Evolutionary conservation across 78 protist species (phyloP).

Genomic region (Dictyostelium citrinum): DNA sequence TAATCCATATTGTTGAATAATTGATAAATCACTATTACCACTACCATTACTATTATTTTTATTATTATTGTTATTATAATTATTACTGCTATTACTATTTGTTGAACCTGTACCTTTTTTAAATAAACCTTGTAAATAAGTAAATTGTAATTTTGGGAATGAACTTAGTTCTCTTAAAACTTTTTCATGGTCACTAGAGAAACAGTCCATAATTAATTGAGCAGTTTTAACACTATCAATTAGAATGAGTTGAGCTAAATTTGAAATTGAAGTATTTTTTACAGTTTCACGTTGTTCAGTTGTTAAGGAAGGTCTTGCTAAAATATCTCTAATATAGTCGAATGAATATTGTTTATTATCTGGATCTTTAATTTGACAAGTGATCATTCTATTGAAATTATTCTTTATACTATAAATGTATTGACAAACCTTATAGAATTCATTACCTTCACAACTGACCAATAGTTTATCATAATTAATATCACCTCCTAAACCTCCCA

Average conservation of each 20-base stretch:
- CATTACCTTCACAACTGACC: slow-evolving; percentile 47
- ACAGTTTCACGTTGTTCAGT: background rate
- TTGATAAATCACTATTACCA: background rate
- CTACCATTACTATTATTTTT: too few relatives aligned
- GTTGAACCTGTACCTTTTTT: background rate
- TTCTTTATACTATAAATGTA: slow-evolving; percentile 21
- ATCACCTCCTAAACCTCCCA: background rate
- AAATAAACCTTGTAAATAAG: slow-evolving; percentile 59
- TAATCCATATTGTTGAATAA: slow-evolving; percentile 29
- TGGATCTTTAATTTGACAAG: slow-evolving; percentile 57
- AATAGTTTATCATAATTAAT: slow-evolving; percentile 20
- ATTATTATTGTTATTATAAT: too few relatives aligned
- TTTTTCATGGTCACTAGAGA: slow-evolving; percentile 62
- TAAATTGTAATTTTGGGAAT: slow-evolving; percentile 70
- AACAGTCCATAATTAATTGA: slow-evolving; percentile 68
- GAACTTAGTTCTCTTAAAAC: slow-evolving; percentile 27
- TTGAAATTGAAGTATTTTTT: slow-evolving; percentile 24
- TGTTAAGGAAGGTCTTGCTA: background rate
- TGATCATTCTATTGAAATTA: slow-evolving; percentile 50
- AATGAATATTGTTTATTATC: background rate
- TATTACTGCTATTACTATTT: too few relatives aligned
- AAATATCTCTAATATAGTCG: slow-evolving; percentile 17
- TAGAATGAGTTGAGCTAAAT: slow-evolving; percentile 46
- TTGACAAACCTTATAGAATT: slow-evolving; percentile 46
- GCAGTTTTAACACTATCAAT: slow-evolving; percentile 67